Conservation (phyloP, 495 filamentous ascomycete genomes). For the Trichoderma virens region DNA sequence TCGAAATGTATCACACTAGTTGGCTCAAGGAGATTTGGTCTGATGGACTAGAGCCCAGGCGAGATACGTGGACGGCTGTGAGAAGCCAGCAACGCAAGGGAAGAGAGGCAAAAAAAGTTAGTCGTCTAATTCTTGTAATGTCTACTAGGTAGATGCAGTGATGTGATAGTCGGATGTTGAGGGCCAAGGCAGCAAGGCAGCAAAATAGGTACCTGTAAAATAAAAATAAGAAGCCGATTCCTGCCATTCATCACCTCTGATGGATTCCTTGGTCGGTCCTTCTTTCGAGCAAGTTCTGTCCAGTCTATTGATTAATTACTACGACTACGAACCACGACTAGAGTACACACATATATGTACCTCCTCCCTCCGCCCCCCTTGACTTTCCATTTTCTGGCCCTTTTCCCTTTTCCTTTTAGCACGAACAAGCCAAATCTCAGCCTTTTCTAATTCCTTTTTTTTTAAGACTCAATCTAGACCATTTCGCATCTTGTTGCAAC, state of each 20-base stretch:
- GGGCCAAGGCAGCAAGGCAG: too few relatives aligned
- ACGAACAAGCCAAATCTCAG: conserved; percentile 9
- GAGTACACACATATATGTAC: neutral
- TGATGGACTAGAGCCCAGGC: neutral
- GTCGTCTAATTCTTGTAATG: too few relatives aligned
- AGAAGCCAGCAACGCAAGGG: neutral
- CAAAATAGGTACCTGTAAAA: too few relatives aligned
- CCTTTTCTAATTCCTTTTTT: conserved; percentile 6
- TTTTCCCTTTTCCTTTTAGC: conserved; percentile 14
- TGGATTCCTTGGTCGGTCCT: too few relatives aligned
- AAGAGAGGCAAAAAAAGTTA: neutral
- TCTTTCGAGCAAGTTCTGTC: too few relatives aligned
- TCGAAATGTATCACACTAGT: neutral
- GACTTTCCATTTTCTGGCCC: neutral
- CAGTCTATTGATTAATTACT: too few relatives aligned
- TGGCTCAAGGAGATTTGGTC: neutral
- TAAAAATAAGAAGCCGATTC: too few relatives aligned
- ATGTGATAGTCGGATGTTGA: too few relatives aligned
- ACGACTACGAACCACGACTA: neutral
- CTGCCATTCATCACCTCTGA: too few relatives aligned
- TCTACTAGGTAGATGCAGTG: too few relatives aligned
- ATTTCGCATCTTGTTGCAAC: neutral
- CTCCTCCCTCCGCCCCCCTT: conserved; percentile 6
- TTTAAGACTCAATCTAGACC: neutral
- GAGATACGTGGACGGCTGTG: neutral